A percentile compares a stretch with the other conserved stretches of the same genome.
phyloP scores from a whole-genome alignment of 306 rosid genomes.

The Astragalus glycyphyllos region DNA sequence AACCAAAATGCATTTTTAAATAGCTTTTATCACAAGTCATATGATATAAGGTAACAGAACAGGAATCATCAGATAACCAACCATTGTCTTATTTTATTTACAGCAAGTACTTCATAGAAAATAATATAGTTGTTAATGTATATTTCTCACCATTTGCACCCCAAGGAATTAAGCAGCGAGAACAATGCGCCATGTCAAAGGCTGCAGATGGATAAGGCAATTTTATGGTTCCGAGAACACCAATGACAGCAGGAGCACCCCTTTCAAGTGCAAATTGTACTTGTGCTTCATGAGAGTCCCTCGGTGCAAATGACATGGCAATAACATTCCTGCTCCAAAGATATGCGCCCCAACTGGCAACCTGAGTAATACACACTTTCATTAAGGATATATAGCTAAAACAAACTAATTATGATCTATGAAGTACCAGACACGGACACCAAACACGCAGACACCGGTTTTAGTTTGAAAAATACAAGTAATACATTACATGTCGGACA shows the following conservation, averaged over 20 bases:
- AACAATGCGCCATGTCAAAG: conserved; percentile 99
- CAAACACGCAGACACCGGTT: no score
- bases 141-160: conserved; percentile 79
- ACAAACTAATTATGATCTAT: no score
- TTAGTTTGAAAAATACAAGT: no score
- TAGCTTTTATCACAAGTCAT: conserved; percentile 22
- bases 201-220: conserved; percentile 92
- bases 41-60: conserved; percentile 37
- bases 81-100: conserved; percentile 15
- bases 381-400: conserved; percentile 29
- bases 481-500: no score
- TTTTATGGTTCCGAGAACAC: conserved; percentile 87
- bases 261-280: conserved; percentile 99
- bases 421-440: no score
- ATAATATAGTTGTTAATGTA: not conserved
- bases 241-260: conserved; percentile 93
- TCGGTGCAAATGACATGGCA: conserved; percentile 96
- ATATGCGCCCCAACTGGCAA: conserved; percentile 99
- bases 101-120: conserved; percentile 26
- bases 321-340: conserved; percentile 88
- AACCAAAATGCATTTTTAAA: conserved; percentile 35
- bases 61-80: not conserved
- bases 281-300: conserved; percentile 98
- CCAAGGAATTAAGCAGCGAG: conserved; percentile 98
- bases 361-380: conserved; percentile 55